Conservation (phyloP, 2,329 filamentous ascomycete species). For the Aaosphaeria arxii region DNA sequence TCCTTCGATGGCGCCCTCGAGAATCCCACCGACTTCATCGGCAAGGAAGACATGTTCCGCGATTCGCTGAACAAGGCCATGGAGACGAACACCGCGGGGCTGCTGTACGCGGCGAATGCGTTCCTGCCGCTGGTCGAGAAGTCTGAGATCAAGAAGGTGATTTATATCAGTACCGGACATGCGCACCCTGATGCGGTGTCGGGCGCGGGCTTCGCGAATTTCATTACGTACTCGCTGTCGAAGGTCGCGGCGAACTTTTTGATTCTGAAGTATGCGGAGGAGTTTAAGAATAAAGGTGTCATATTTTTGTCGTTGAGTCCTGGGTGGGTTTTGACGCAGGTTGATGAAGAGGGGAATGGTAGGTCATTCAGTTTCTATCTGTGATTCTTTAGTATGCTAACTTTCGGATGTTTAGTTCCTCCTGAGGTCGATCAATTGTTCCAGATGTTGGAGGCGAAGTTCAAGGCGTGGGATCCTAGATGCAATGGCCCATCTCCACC, state of each 20-base stretch:
- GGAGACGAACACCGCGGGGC: conserved; percentile 28
- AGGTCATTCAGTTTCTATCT: background rate
- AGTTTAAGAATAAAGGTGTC: conserved; percentile 22
- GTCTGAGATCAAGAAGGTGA: conserved; percentile 41
- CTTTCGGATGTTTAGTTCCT: background rate
- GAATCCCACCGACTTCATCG: conserved; percentile 12
- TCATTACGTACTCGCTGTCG: conserved; percentile 33
- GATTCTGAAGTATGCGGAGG: conserved; percentile 41
- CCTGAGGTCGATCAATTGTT: background rate
- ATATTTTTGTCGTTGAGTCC: conserved; percentile 18
- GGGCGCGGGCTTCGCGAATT: conserved; percentile 15
- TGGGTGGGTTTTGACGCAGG: conserved; percentile 11
- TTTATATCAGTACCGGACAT: conserved; percentile 38
- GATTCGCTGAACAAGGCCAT: conserved; percentile 12
- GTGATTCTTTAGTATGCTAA: background rate
- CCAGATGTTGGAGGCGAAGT: background rate
- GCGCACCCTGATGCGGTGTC: conserved; percentile 30
- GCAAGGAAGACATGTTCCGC: conserved; percentile 6
- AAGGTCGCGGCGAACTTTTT: conserved; percentile 44
- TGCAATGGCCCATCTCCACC: conserved; percentile 9
- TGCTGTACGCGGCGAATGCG: conserved; percentile 34
- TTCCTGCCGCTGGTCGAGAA: conserved; percentile 43
- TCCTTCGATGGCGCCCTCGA: background rate
- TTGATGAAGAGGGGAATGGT: background rate
- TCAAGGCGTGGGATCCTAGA: conserved; percentile 1